Evolutionary conservation across 2,329 filamentous ascomycete species (phyloP).

Genomic region (Rhynchosporium agropyri): DNA sequence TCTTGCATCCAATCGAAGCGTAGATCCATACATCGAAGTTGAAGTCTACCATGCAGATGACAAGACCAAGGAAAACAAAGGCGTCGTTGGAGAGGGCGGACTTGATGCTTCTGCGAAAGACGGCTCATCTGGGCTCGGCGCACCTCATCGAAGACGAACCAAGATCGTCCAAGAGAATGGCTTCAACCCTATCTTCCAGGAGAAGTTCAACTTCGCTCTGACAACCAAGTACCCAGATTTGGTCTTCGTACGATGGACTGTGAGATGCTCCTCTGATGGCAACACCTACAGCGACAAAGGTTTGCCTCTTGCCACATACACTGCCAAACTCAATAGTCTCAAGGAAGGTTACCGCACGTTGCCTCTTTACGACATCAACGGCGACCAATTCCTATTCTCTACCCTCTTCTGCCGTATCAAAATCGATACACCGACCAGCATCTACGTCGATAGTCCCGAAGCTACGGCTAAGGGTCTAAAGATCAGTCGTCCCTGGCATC

Average conservation of each 20-base stretch:
- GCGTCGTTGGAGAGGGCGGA: slow-evolving; percentile 66
- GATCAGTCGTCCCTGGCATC: slow-evolving; percentile 60
- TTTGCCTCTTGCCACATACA: slow-evolving; percentile 80
- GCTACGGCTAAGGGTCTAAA: slow-evolving; percentile 58
- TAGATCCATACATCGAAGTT: slow-evolving; percentile 93
- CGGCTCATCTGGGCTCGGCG: slow-evolving; percentile 67
- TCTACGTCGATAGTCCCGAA: slow-evolving; percentile 55
- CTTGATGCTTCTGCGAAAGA: slow-evolving; percentile 65
- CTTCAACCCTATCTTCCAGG: slow-evolving; percentile 88
- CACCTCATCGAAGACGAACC: slow-evolving; percentile 78
- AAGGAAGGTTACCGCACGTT: slow-evolving; percentile 92
- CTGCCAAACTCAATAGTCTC: slow-evolving; percentile 85
- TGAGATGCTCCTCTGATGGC: slow-evolving; percentile 83
- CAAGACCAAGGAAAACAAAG: slow-evolving; percentile 83
- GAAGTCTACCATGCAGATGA: slow-evolving; percentile 95
- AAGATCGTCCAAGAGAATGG: slow-evolving; percentile 83
- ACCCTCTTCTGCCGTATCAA: slow-evolving; percentile 90
- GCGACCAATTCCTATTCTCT: slow-evolving; percentile 92
- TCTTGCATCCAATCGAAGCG: slow-evolving; percentile 70
- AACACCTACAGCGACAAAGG: slow-evolving; percentile 65
- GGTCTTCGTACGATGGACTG: slow-evolving; percentile 90
- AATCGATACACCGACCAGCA: slow-evolving; percentile 59
- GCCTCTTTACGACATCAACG: slow-evolving; percentile 83
- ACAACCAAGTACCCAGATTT: slow-evolving; percentile 94
- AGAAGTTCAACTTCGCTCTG: slow-evolving; percentile 76